These are phyloP conservation scores for Ophiostoma tasmaniense DNA, from an alignment of 2,329 filamentous ascomycete genomes.

Conservation along the genomic window DNA sequence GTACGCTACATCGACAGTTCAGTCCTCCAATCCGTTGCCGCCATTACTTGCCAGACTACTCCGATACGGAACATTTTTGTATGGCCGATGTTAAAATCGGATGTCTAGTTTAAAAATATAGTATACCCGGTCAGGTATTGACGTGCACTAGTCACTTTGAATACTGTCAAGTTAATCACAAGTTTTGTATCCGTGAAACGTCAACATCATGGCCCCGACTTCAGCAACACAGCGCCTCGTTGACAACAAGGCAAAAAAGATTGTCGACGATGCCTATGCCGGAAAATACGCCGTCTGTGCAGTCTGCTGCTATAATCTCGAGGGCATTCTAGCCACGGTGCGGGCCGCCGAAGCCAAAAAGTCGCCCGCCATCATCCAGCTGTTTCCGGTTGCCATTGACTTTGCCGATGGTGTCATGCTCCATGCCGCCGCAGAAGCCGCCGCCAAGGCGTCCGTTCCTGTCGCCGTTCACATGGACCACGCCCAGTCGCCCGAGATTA, in stretches of 20 bases:
- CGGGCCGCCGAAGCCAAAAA: conserved; percentile 58
- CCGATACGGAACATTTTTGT: background rate
- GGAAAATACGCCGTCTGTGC: conserved; percentile 14
- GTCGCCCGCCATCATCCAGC: conserved; percentile 47
- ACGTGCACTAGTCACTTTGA: background rate
- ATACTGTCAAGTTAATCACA: background rate
- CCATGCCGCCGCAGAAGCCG: conserved; percentile 47
- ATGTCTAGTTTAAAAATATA: background rate
- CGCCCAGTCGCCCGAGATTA: conserved; percentile 51
- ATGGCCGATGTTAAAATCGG: background rate
- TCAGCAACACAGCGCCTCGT: background rate
- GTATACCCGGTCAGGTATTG: background rate
- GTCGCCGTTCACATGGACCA: conserved; percentile 59
- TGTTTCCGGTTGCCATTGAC: background rate
- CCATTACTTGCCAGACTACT: background rate
- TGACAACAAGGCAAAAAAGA: conserved; percentile 4
- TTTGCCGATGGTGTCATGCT: background rate
- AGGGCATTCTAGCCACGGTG: conserved; percentile 60
- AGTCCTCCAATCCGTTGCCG: background rate
- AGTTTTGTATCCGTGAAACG: background rate
- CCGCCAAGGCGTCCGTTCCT: conserved; percentile 46
- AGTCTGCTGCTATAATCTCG: conserved; percentile 54
- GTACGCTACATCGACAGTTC: background rate
- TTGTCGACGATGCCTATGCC: conserved; percentile 13
- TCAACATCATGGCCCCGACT: background rate